Conservation (phyloP, 2,329 filamentous ascomycete genomes). For the Pezicula neosporulosa region DNA sequence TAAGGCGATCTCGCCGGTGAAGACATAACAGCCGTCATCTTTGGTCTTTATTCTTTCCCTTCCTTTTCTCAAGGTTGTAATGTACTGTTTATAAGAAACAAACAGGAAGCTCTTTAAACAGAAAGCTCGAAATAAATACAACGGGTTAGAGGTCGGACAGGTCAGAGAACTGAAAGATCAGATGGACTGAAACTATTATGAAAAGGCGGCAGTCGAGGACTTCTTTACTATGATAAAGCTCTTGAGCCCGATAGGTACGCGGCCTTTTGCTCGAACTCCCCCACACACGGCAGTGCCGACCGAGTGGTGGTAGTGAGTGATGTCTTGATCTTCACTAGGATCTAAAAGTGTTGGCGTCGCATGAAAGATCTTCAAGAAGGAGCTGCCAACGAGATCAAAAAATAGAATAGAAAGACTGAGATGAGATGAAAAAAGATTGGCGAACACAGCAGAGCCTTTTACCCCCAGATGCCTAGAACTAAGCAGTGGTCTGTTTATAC, state of each 20-base stretch:
- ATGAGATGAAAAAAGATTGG: too few species aligned
- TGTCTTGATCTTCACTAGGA: neutral
- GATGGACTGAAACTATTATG: neutral
- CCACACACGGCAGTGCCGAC: neutral
- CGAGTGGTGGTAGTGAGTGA: neutral
- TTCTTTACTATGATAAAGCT: neutral
- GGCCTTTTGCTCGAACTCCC: neutral
- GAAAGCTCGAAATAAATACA: neutral
- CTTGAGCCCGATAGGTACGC: neutral
- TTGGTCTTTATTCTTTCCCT: neutral
- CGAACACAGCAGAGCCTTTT: too few species aligned
- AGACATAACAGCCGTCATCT: slow-evolving; percentile 1
- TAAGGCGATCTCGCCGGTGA: neutral
- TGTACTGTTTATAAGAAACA: too few species aligned
- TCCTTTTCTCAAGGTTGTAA: too few species aligned
- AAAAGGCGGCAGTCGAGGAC: neutral
- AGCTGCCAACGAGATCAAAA: too few species aligned
- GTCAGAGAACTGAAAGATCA: neutral
- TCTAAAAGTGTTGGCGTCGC: neutral
- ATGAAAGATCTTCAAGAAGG: neutral
- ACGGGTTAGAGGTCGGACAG: neutral
- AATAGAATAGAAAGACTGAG: too few species aligned
- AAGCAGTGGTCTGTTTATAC: too few species aligned
- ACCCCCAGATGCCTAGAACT: too few species aligned
- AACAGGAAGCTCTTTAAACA: neutral